phyloP scores from a whole-genome alignment of 2,329 filamentous ascomycete genomes.

The Cadophora sp. region DNA sequence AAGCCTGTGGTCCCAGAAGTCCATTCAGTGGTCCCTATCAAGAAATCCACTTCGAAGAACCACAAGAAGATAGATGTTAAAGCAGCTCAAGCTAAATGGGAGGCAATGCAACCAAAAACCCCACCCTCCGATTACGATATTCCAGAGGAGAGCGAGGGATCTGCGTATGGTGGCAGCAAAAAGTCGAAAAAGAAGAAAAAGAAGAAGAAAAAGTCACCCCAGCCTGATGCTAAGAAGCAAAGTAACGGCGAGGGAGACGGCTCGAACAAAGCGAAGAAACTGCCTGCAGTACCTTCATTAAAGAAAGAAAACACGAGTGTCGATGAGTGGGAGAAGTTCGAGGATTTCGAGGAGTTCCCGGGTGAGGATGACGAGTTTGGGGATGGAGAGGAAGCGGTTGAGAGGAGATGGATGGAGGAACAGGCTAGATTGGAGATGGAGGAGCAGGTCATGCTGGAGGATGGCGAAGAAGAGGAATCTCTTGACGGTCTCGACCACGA shows the following conservation, averaged over 20 bases:
- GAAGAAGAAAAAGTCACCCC: slow-evolving; percentile 5
- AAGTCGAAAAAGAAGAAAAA: slow-evolving; percentile 20
- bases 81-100: slow-evolving; percentile 41
- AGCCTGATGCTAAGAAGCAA: slow-evolving; percentile 25
- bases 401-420: slow-evolving; percentile 76
- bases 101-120: slow-evolving; percentile 38
- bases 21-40: slow-evolving; percentile 20
- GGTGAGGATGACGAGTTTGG: slow-evolving; percentile 42
- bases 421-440: slow-evolving; percentile 73
- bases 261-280: slow-evolving; percentile 24
- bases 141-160: slow-evolving; percentile 9
- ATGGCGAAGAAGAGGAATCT: slow-evolving; percentile 43
- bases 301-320: slow-evolving; percentile 57
- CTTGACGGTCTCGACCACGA: slow-evolving; percentile 35
- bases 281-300: slow-evolving; percentile 46
- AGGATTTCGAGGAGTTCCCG: slow-evolving; percentile 66
- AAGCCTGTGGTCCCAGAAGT: slow-evolving; percentile 28
- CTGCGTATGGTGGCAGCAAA: slow-evolving; percentile 21
- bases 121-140: slow-evolving; percentile 13
- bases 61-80: slow-evolving; percentile 35
- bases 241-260: slow-evolving; percentile 8
- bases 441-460: slow-evolving; percentile 71
- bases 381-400: slow-evolving; percentile 68
- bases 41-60: slow-evolving; percentile 21
- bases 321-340: slow-evolving; percentile 60